phyloP scores from a whole-genome alignment of 306 rosid genomes.

The Ceratonia siliqua region DNA sequence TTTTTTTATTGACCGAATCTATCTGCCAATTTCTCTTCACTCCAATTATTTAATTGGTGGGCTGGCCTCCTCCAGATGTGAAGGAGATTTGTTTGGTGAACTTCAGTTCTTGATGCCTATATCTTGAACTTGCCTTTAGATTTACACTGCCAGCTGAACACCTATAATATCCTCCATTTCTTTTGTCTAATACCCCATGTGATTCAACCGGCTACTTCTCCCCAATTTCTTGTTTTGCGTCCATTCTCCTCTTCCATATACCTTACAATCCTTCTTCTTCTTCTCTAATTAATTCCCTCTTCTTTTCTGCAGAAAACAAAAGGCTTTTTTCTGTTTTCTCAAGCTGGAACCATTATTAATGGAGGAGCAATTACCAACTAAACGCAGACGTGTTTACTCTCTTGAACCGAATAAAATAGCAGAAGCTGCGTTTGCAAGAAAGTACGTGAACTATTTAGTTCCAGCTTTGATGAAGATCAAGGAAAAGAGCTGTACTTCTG shows the following conservation, averaged over 20 bases:
- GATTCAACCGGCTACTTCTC: background rate
- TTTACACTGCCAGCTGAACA: background rate
- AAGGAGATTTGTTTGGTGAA: conserved; percentile 24
- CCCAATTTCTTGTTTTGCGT: background rate
- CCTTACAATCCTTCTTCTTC: background rate
- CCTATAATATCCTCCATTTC: no score
- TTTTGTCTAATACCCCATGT: background rate
- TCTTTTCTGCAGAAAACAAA: background rate
- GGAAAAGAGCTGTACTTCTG: conserved; percentile 8
- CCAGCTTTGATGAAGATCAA: conserved; percentile 55
- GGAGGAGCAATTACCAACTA: conserved; percentile 42
- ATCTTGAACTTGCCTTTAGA: conserved; percentile 6
- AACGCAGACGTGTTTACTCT: conserved; percentile 53
- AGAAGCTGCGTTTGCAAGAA: conserved; percentile 47
- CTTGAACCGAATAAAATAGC: conserved; percentile 46
- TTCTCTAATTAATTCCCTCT: background rate
- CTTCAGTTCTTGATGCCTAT: conserved; percentile 17
- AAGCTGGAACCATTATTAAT: conserved; percentile 18
- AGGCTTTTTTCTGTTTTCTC: conserved; percentile 10
- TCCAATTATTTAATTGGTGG: conserved; percentile 4
- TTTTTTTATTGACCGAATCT: no score
- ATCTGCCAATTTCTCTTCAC: conserved; percentile 7
- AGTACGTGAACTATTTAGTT: conserved; percentile 52
- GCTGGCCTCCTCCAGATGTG: background rate
- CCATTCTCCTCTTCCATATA: background rate